Evolutionary conservation across 371 early-diverging fungal species (phyloP).

Genomic region (Dichotomocladium elegans): DNA sequence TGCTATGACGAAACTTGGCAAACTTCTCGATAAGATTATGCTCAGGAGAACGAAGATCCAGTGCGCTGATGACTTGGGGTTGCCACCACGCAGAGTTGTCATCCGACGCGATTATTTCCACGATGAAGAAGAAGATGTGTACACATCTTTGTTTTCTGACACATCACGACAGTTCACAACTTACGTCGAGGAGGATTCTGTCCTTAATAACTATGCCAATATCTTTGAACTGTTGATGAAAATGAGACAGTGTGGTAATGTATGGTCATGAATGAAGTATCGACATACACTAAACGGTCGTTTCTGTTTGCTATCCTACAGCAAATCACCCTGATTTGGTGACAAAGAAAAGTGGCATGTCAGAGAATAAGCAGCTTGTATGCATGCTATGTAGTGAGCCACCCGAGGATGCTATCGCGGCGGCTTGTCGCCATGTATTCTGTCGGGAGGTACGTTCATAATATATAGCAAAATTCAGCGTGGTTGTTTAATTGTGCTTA

Average conservation of each 20-base stretch:
- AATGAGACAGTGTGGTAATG: constrained; percentile 54
- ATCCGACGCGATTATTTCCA: constrained; percentile 84
- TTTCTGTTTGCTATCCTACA: constrained; percentile 20
- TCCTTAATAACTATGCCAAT: constrained; percentile 93
- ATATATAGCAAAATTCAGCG: background rate
- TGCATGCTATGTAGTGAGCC: constrained; percentile 90
- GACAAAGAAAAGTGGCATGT: constrained; percentile 41
- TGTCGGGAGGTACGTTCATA: constrained; percentile 63
- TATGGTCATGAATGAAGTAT: background rate
- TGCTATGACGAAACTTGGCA: constrained; percentile 75
- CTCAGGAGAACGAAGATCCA: constrained; percentile 91
- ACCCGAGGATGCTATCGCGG: constrained; percentile 78
- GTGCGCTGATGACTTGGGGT: constrained; percentile 86
- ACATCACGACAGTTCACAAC: constrained; percentile 79
- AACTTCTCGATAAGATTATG: constrained; percentile 88
- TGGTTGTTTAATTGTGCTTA: background rate
- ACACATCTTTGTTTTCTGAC: constrained; percentile 79
- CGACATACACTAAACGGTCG: no score
- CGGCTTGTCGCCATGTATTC: constrained; percentile 90
- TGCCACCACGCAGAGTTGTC: constrained; percentile 85
- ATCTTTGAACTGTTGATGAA: constrained; percentile 80
- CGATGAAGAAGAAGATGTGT: constrained; percentile 93
- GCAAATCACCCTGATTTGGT: constrained; percentile 92
- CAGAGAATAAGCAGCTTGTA: constrained; percentile 56
- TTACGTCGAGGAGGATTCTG: constrained; percentile 83